phyloP scores from a whole-genome alignment of 1,284 basidiomycete species.

The Apiotrichum gamsii region DNA sequence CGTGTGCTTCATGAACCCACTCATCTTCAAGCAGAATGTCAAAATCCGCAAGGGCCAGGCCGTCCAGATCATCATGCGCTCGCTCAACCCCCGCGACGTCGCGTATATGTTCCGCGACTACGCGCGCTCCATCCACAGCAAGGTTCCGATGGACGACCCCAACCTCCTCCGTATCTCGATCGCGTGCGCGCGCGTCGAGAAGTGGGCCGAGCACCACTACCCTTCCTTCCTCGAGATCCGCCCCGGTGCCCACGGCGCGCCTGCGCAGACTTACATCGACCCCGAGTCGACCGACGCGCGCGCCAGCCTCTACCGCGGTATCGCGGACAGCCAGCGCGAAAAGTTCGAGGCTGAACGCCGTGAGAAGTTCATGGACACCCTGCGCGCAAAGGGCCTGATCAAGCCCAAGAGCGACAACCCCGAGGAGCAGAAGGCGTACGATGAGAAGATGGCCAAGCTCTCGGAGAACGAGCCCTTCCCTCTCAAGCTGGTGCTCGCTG shows the following conservation, averaged over 20 bases:
- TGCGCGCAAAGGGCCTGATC: slow-evolving; percentile 19
- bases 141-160: slow-evolving; percentile 73
- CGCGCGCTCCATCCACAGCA: slow-evolving; percentile 73
- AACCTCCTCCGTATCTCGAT: slow-evolving; percentile 76
- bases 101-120: slow-evolving; percentile 81
- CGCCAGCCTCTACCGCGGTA: slow-evolving; percentile 29
- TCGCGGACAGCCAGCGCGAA: slow-evolving; percentile 29
- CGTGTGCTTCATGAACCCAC: slow-evolving; percentile 85
- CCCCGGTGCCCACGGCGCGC: slow-evolving; percentile 32
- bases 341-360: slow-evolving; percentile 22
- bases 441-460: too few relatives aligned
- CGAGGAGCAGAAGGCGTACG: background rate
- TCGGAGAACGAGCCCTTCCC: too few relatives aligned
- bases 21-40: slow-evolving; percentile 83
- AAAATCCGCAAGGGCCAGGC: slow-evolving; percentile 94
- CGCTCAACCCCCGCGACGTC: slow-evolving; percentile 88
- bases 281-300: slow-evolving; percentile 57
- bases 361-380: slow-evolving; percentile 31
- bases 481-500: too few relatives aligned
- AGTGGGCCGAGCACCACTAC: slow-evolving; percentile 84
- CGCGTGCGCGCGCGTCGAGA: slow-evolving; percentile 79
- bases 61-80: slow-evolving; percentile 76
- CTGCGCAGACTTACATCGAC: slow-evolving; percentile 41
- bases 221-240: slow-evolving; percentile 68
- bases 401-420: slow-evolving; percentile 9